These are phyloP conservation scores for Cladosporium sp. DNA, from an alignment of 2,329 filamentous ascomycete genomes.

Conservation along the genomic window DNA sequence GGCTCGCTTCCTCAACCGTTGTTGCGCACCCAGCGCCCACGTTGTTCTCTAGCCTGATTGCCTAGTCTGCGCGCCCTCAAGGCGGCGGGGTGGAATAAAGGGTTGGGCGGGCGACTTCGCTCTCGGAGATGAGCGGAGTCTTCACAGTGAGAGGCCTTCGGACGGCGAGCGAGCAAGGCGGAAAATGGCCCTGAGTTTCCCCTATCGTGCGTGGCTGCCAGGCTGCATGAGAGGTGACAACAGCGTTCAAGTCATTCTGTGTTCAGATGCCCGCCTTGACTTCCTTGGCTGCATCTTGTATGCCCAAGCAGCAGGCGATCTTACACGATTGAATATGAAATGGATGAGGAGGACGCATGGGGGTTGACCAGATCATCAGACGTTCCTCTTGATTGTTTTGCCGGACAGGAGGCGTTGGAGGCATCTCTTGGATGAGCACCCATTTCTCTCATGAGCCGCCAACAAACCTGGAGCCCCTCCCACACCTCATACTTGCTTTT, in stretches of 20 bases:
- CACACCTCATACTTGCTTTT: not conserved
- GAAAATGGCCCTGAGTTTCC: conserved; percentile 4
- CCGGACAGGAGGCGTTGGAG: not conserved
- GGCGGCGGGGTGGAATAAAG: not conserved
- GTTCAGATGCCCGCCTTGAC: not conserved
- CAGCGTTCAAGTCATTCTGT: conserved; percentile 6
- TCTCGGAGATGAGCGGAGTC: conserved; percentile 11
- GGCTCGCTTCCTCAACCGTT: conserved; percentile 5
- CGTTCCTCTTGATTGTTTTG: not conserved
- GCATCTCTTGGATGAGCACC: not conserved
- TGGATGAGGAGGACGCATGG: not conserved
- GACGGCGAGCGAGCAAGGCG: not conserved
- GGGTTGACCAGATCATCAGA: not conserved
- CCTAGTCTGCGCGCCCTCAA: not conserved
- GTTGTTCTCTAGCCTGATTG: conserved; percentile 6
- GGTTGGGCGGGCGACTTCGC: not conserved
- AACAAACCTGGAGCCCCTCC: not conserved
- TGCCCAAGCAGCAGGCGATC: not conserved
- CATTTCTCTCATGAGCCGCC: not conserved
- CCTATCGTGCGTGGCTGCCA: conserved; percentile 1
- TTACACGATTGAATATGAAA: conserved; percentile 7
- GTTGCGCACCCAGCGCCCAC: not conserved
- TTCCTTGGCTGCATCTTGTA: conserved; percentile 5
- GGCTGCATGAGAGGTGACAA: conserved; percentile 1
- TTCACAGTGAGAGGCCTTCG: not conserved